These are phyloP conservation scores for Suillus lakei DNA, from an alignment of 768 basidiomycete species.

Conservation along the genomic window DNA sequence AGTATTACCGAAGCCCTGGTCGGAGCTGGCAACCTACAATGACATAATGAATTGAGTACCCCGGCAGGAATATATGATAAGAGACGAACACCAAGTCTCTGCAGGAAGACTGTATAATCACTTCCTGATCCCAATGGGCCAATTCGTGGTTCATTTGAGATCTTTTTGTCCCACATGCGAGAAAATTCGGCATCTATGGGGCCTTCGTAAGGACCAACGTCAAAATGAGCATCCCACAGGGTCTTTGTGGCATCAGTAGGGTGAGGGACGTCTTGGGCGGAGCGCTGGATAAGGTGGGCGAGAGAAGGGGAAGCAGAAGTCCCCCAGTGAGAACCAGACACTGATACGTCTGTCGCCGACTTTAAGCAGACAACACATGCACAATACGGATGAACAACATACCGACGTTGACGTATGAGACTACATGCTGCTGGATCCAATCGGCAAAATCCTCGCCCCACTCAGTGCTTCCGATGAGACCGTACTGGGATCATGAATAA, in stretches of 20 bases:
- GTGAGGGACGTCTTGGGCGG: constrained; percentile 60
- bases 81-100: constrained; percentile 66
- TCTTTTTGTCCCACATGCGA: constrained; percentile 42
- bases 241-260: constrained; percentile 54
- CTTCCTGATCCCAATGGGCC: constrained; percentile 81
- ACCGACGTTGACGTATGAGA: constrained; percentile 85
- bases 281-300: constrained; percentile 56
- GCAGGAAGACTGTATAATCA: constrained; percentile 92
- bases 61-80: background rate
- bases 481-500: constrained; percentile 45
- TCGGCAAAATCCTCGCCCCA: constrained; percentile 91
- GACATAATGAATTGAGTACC: constrained; percentile 5
- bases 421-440: constrained; percentile 81
- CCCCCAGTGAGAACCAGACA: constrained; percentile 55
- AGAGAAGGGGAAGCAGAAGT: constrained; percentile 66
- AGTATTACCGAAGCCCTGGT: constrained; percentile 37
- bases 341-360: constrained; percentile 53
- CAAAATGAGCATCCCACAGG: constrained; percentile 63
- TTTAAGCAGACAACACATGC: constrained; percentile 11
- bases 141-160: constrained; percentile 38
- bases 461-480: constrained; percentile 86
- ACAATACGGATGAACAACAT: constrained; percentile 18
- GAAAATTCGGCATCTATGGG: constrained; percentile 49
- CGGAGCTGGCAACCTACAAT: constrained; percentile 38
- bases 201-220: constrained; percentile 54